A percentile compares a stretch with the other conserved stretches of the same genome.
These are phyloP conservation scores for Eucalyptus shirleyi DNA, from an alignment of 345 rosid genomes.

Conservation along the genomic window DNA sequence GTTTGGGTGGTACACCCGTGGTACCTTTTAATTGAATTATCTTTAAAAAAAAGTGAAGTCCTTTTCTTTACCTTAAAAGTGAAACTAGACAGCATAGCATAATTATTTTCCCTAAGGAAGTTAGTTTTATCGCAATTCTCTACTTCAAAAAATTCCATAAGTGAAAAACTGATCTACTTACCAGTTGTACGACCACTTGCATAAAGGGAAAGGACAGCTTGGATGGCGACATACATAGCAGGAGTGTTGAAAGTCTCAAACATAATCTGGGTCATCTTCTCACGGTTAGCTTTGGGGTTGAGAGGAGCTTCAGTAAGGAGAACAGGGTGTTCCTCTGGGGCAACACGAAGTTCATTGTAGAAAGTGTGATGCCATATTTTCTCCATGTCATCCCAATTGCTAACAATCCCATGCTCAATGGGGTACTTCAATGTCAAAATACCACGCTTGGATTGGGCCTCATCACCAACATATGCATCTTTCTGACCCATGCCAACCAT, in stretches of 20 bases:
- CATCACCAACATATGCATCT: conserved; percentile 69
- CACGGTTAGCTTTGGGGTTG: conserved; percentile 71
- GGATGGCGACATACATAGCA: conserved; percentile 73
- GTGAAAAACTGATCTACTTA: not conserved
- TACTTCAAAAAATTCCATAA: not conserved
- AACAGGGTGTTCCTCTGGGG: conserved; percentile 73
- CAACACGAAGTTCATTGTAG: conserved; percentile 74
- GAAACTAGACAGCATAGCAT: not conserved
- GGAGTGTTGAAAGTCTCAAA: conserved; percentile 68
- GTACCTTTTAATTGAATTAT: not conserved
- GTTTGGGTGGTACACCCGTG: not conserved
- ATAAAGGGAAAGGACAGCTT: conserved; percentile 59
- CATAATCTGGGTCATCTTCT: conserved; percentile 77
- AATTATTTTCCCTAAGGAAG: not conserved
- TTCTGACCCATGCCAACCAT: conserved; percentile 79
- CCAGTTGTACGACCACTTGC: conserved; percentile 55
- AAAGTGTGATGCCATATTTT: conserved; percentile 61
- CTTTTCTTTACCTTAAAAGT: not conserved
- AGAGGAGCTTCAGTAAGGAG: conserved; percentile 80
- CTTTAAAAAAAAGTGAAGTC: not conserved
- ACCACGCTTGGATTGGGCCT: conserved; percentile 75
- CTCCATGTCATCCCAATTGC: conserved; percentile 76
- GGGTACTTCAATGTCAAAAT: conserved; percentile 65
- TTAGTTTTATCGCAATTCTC: not conserved
- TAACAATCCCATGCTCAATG: conserved; percentile 73